phyloP scores from a whole-genome alignment of 768 basidiomycete genomes.

The Pleurotus djamor region DNA sequence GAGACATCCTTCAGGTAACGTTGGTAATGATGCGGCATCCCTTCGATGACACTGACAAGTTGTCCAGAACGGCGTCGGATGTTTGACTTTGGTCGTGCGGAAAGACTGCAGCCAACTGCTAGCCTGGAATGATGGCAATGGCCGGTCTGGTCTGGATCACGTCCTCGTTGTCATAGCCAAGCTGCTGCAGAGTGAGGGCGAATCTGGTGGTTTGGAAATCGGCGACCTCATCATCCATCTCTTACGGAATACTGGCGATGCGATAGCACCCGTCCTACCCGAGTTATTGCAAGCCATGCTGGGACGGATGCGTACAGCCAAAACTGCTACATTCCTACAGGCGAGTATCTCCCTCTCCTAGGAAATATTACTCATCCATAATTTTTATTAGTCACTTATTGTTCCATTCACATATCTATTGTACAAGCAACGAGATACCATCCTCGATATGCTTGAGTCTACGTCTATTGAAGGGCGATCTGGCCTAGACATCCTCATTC shows the following conservation, averaged over 20 bases:
- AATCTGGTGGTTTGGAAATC: slow-evolving; percentile 89
- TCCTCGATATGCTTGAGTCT: slow-evolving; percentile 74
- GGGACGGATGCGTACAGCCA: slow-evolving; percentile 74
- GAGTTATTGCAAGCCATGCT: slow-evolving; percentile 86
- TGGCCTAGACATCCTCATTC: slow-evolving; percentile 84
- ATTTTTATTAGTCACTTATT: slow-evolving; percentile 65
- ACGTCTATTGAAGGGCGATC: slow-evolving; percentile 57
- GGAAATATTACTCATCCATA: neutral
- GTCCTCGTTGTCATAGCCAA: slow-evolving; percentile 76
- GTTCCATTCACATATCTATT: slow-evolving; percentile 95
- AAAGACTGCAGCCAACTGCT: slow-evolving; percentile 86
- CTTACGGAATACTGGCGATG: slow-evolving; percentile 77
- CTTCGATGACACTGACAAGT: neutral
- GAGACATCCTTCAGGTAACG: slow-evolving; percentile 76
- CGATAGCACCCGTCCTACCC: slow-evolving; percentile 82
- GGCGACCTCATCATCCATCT: slow-evolving; percentile 96
- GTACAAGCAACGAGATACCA: slow-evolving; percentile 79
- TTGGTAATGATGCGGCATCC: neutral
- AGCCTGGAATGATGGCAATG: slow-evolving; percentile 65
- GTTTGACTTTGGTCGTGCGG: slow-evolving; percentile 80
- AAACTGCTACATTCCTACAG: slow-evolving; percentile 91
- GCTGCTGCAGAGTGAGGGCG: slow-evolving; percentile 76
- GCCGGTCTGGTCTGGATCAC: slow-evolving; percentile 74
- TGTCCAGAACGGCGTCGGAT: slow-evolving; percentile 73
- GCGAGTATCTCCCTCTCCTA: slow-evolving; percentile 18